Base-by-base conservation (phyloP, 345 rosid species). In the Cardamine resedifolia region DNA sequence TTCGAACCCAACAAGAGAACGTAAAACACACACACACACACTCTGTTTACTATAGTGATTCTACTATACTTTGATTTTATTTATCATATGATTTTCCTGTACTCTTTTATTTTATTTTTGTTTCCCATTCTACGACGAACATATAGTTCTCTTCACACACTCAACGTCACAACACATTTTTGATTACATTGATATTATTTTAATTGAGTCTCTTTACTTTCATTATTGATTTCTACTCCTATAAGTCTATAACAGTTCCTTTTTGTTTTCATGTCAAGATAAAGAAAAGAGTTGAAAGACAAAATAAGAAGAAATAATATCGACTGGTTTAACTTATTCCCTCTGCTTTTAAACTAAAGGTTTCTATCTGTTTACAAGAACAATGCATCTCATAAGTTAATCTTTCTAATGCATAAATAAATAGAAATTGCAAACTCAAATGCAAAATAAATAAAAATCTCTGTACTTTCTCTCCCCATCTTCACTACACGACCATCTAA, bases 1-100 rank as follows among this genome's bases (percentile, higher is more conserved):
- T 91, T 89, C 11, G 88, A 89, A 75, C 87, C 89, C 70, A 89
- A 89, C 85, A 88, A 82, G 89, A 86, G 73, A 81, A 71, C 80
- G 66, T 79, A 64, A 73, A 53, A 44, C 7, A 58, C 66, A 26
- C 49, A 15, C 5, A 15, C 3, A 74, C 64, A 47, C 58, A 41
- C 50, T 58, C 28, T n/a, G n/a, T n/a, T n/a, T n/a, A 44, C 48
- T 50, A 59, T 49, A 58, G 31, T 49, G 72, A 27, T 58, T 47
- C 67, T 28, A 30, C 67, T 67, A 20, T 39, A 66, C 49, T 39
- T 66, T 74, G 52, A 57, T 45, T 51, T 72, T 30, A 30, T 74
- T 75, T 61, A 18, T 61, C 64, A 44, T 51, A 19, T 51, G 48
- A 67, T 60, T n/a, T n/a, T 51, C 49, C 28, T 68, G 53, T 68